phyloP scores from a whole-genome alignment of 306 rosid genomes.

The Dalbergia cochinchinensis region DNA sequence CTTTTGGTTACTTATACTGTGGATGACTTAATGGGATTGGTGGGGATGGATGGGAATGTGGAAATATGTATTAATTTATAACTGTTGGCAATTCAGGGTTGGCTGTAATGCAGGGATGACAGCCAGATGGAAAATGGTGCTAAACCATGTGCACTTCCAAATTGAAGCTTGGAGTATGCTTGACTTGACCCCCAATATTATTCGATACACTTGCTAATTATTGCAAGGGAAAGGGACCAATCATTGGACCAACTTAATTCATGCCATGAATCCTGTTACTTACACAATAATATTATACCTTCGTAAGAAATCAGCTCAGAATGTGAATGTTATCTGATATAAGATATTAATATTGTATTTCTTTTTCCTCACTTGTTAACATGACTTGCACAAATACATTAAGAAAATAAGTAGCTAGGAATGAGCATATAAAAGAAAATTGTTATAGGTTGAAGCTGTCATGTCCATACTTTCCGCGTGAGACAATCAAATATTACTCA shows the following conservation, averaged over 20 bases:
- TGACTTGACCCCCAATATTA: slow-evolving; percentile 30
- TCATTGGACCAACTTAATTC: slow-evolving; percentile 35
- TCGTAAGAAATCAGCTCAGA: neutral
- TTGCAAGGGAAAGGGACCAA: slow-evolving; percentile 16
- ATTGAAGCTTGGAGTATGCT: slow-evolving; percentile 28
- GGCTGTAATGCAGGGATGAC: slow-evolving; percentile 62
- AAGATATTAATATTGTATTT: neutral
- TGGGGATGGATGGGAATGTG: neutral
- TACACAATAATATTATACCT: neutral
- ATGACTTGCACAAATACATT: slow-evolving; percentile 31
- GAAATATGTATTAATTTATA: neutral
- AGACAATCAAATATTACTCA: slow-evolving; percentile 41
- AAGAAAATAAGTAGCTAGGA: slow-evolving; percentile 14
- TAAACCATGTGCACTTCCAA: slow-evolving; percentile 46
- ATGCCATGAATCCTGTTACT: slow-evolving; percentile 36
- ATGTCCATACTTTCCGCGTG: slow-evolving; percentile 49
- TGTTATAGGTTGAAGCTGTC: neutral
- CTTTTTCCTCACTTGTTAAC: slow-evolving; percentile 24
- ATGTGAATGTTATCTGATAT: neutral
- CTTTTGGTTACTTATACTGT: slow-evolving; percentile 42
- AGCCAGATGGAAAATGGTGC: slow-evolving; percentile 44
- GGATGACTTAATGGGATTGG: slow-evolving; percentile 30
- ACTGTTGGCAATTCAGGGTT: slow-evolving; percentile 40
- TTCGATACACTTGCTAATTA: slow-evolving; percentile 20
- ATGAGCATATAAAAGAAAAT: slow-evolving; percentile 7